A percentile compares a stretch with the other conserved stretches of the same genome.
These are phyloP conservation scores for Sclerotinia spermophila DNA, from an alignment of 2,329 filamentous ascomycete species.

Conservation along the genomic window DNA sequence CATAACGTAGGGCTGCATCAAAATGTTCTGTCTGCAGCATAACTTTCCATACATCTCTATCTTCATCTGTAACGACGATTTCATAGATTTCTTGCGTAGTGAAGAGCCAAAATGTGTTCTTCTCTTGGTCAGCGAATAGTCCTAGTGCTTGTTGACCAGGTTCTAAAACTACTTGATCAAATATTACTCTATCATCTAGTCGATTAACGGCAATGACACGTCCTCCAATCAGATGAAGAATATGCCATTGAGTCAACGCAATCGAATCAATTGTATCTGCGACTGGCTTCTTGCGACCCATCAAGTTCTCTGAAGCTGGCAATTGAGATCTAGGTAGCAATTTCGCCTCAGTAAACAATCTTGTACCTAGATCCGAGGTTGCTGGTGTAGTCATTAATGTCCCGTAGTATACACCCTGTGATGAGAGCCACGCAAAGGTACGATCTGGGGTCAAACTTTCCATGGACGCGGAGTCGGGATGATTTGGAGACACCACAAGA, in stretches of 20 bases:
- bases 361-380: conserved; percentile 63
- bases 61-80: conserved; percentile 85
- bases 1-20: conserved; percentile 81
- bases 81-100: conserved; percentile 90
- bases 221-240: conserved; percentile 77
- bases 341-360: conserved; percentile 75
- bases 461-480: conserved; percentile 50
- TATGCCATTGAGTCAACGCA: conserved; percentile 89
- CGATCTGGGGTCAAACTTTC: conserved; percentile 62
- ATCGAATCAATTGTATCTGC: conserved; percentile 76
- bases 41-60: conserved; percentile 90
- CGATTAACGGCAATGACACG: conserved; percentile 82
- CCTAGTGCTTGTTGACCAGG: conserved; percentile 76
- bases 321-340: conserved; percentile 73
- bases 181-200: conserved; percentile 79
- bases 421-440: conserved; percentile 85
- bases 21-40: conserved; percentile 86
- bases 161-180: conserved; percentile 82
- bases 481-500: conserved; percentile 74
- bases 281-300: conserved; percentile 60
- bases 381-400: conserved; percentile 62
- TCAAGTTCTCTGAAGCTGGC: conserved; percentile 61
- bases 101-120: conserved; percentile 97
- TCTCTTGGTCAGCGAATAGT: conserved; percentile 83
- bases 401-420: conserved; percentile 86